Conservation (phyloP, 345 rosid species). For the Hirschfeldia incana region DNA sequence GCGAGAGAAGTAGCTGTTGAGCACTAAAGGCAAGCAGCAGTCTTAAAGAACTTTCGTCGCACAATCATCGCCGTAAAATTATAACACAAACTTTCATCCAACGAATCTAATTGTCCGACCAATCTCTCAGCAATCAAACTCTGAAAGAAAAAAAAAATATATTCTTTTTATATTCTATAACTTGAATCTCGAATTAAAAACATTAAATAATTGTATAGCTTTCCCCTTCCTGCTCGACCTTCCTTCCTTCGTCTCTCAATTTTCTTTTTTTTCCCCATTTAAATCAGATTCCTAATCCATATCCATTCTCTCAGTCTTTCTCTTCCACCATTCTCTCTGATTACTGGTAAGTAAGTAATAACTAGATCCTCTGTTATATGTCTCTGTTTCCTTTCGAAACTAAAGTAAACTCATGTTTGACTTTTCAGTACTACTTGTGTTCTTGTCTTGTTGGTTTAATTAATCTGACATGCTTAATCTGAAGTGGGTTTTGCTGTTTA, state of each 20-base stretch:
- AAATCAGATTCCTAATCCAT: conserved; percentile 33
- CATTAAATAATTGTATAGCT: conserved; percentile 16
- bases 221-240: conserved; percentile 22
- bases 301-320: conserved; percentile 17
- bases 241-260: conserved; percentile 10
- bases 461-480: background rate
- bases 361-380: conserved; percentile 25
- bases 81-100: conserved; percentile 1
- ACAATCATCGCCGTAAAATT: conserved; percentile 11
- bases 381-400: background rate
- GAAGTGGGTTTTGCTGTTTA: background rate
- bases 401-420: background rate
- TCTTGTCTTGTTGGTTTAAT: background rate
- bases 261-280: background rate
- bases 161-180: background rate
- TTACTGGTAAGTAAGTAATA: conserved; percentile 1
- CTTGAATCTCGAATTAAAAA: conserved; percentile 9
- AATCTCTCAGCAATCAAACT: conserved; percentile 2
- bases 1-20: conserved; percentile 27
- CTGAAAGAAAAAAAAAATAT: background rate
- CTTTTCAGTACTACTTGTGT: conserved; percentile 10
- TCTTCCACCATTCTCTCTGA: background rate
- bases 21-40: conserved; percentile 16
- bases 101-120: conserved; percentile 28
- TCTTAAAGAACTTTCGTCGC: conserved; percentile 23